phyloP scores from a whole-genome alignment of 2,329 filamentous ascomycete species.

The Sclerotinia minor region DNA sequence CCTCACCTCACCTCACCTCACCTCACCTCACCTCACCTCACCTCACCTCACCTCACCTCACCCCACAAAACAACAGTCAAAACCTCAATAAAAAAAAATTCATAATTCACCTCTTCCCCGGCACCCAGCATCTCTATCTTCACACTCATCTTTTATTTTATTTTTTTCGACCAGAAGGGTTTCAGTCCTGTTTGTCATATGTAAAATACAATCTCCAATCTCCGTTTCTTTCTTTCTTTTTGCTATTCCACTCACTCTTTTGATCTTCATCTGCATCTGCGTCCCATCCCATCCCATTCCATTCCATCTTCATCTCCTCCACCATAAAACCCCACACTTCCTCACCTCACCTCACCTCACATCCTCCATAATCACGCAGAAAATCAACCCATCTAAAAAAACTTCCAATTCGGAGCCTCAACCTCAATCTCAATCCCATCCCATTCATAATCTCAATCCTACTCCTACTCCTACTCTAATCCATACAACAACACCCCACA shows the following conservation, averaged over 20 bases:
- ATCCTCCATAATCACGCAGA: not conserved
- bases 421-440: not conserved
- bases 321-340: not conserved
- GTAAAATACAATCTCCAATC: not conserved
- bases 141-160: not conserved
- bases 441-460: not conserved
- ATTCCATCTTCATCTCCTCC: not conserved
- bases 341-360: too few relatives aligned
- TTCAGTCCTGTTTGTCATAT: too few relatives aligned
- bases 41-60: too few relatives aligned
- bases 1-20: too few relatives aligned
- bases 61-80: too few relatives aligned
- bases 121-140: not conserved
- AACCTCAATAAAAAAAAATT: not conserved
- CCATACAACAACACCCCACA: not conserved
- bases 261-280: too few relatives aligned
- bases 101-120: not conserved
- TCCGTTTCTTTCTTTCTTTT: not conserved
- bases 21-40: too few relatives aligned
- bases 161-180: too few relatives aligned
- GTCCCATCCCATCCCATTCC: not conserved
- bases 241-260: too few relatives aligned
- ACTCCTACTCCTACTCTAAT: not conserved
- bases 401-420: not conserved
- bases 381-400: constrained; percentile 1